phyloP scores from a whole-genome alignment of 768 basidiomycete genomes.

The Podaxis mareebaensis region DNA sequence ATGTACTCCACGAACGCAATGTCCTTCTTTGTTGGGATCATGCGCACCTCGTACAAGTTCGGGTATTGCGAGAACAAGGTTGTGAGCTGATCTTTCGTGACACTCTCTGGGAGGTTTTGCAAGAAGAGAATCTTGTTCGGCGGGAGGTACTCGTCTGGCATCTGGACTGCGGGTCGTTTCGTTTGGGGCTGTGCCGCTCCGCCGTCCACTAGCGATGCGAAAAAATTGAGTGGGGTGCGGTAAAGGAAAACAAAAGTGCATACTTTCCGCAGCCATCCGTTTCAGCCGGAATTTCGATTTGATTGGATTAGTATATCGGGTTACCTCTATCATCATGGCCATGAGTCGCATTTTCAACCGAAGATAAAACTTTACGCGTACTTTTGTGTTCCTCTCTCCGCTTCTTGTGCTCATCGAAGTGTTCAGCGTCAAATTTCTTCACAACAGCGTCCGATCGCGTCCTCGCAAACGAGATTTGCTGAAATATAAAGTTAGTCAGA shows the following conservation, averaged over 20 bases:
- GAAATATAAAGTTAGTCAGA: constrained; percentile 4
- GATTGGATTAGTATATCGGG: constrained; percentile 87
- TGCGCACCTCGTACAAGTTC: constrained; percentile 95
- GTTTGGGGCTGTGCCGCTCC: constrained; percentile 62
- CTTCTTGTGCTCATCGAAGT: constrained; percentile 75
- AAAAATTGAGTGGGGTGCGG: constrained; percentile 10
- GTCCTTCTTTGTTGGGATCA: constrained; percentile 95
- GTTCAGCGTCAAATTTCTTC: constrained; percentile 64
- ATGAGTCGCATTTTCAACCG: constrained; percentile 5
- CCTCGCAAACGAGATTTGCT: constrained; percentile 96
- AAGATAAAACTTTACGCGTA: constrained; percentile 33
- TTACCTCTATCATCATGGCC: constrained; percentile 51
- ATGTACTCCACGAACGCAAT: constrained; percentile 98
- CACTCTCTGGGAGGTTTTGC: constrained; percentile 92
- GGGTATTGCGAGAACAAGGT: constrained; percentile 95
- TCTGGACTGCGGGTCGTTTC: constrained; percentile 85
- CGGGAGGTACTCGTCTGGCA: constrained; percentile 99
- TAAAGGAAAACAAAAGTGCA: constrained; percentile 21
- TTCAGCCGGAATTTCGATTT: constrained; percentile 85
- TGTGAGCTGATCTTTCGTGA: constrained; percentile 90
- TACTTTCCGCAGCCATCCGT: constrained; percentile 79
- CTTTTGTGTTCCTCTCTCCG: constrained; percentile 82
- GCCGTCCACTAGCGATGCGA: constrained; percentile 58
- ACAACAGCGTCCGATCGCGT: constrained; percentile 91
- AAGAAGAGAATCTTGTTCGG: constrained; percentile 99